Evolutionary conservation across 139 green algal species (phyloP), one percentile per base, ranked within the genome.

Genomic region (Tetradesmus lagerheimii): DNA sequence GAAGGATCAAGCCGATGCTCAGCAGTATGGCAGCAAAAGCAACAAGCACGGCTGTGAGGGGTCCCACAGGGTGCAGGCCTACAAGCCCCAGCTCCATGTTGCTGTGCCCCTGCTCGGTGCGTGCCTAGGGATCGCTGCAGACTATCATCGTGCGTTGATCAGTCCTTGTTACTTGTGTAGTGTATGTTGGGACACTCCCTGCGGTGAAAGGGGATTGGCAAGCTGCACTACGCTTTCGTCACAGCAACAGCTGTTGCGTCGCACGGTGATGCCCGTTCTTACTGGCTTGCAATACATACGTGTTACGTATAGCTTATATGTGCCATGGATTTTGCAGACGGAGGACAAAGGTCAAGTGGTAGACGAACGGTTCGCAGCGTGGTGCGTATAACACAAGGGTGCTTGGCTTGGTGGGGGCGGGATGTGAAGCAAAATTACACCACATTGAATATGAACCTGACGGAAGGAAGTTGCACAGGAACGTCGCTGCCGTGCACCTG

Each of bases 1-100:
- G 20, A 4, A 67, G 20, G 35, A 35, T n/a, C n/a, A 81, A 3
- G 8, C n/a, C 38, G 18, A 39, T 43, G 45, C 29, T 35, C 16
- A 81, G 25, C 18, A 78, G 0, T 6, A 89, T 23, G 0, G 83
- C 83, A 31, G 41, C 64, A 15, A 80, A 23, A 20, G 45, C 57
- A 20, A 78, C 83, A 2, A 89, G 35, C 25, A 62, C 34, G 34
- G 83, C 62, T 62, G 62, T 80, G 16, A 89, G 39, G 29, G 83
- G 83, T 5, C 64, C 83, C 23, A 34, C 29, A 23, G 15, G 41
- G 75, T 81, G 34, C 57, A 71, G 57, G 23, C 57, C 23, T 71
- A 6, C 38, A 83, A 50, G 23, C 12, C 34, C 38, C 38, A 50
- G 38, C 25, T 47, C 77, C 38, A 53, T 83, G 77, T 9, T 83